These are phyloP conservation scores for Bryum argenteum DNA, from an alignment of 225 moss, liverwort and hornwort species.

Conservation along the genomic window DNA sequence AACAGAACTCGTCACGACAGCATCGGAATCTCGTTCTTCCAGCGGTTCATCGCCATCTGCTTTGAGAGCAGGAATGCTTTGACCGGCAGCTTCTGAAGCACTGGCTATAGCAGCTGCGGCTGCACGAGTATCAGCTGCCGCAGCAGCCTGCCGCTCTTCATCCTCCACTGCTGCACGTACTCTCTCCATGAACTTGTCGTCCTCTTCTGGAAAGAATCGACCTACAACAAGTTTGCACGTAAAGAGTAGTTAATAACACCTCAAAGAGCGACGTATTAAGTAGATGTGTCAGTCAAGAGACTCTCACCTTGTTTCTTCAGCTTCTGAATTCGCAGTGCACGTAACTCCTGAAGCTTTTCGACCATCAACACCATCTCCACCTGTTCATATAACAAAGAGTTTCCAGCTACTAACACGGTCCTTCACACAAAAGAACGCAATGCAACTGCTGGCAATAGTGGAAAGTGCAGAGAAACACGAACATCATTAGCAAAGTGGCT, in stretches of 20 bases:
- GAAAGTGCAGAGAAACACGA: constrained; percentile 8
- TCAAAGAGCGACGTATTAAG: background rate
- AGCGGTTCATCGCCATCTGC: constrained; percentile 21
- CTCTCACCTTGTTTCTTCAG: constrained; percentile 89
- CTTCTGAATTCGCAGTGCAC: constrained; percentile 81
- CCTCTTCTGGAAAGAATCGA: constrained; percentile 96
- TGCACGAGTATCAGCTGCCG: constrained; percentile 79
- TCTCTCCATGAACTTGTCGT: constrained; percentile 89
- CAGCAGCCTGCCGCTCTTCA: constrained; percentile 92
- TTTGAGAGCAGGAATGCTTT: constrained; percentile 32
- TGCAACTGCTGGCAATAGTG: constrained; percentile 12
- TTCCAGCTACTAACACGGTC: constrained; percentile 26
- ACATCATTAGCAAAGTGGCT: background rate
- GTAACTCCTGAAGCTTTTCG: constrained; percentile 94
- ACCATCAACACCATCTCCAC: constrained; percentile 85
- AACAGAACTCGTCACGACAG: constrained; percentile 19
- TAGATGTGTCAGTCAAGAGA: background rate
- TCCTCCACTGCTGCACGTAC: constrained; percentile 93
- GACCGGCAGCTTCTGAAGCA: constrained; percentile 75
- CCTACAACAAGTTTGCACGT: constrained; percentile 52
- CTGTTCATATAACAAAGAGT: constrained; percentile 32
- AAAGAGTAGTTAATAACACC: constrained; percentile 12
- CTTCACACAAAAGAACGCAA: constrained; percentile 15
- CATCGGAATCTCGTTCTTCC: constrained; percentile 34
- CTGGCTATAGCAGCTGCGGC: constrained; percentile 90